Percentiles rank a stretch among this genome's conserved stretches.
phyloP scores from a whole-genome alignment of 2,329 filamentous ascomycete species.

The Chrysoporthe cubensis region DNA sequence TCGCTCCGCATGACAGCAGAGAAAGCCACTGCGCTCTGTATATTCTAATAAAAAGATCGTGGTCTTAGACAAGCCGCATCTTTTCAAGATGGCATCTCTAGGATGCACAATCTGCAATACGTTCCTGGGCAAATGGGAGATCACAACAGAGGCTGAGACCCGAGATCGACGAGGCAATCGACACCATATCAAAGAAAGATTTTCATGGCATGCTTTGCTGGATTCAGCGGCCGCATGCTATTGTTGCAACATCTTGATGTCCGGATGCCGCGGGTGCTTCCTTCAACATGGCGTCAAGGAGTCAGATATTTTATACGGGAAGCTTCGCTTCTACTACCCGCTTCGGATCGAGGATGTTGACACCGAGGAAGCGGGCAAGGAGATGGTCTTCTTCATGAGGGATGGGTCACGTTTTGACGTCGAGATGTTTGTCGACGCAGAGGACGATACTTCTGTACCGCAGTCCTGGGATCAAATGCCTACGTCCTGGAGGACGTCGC shows the following conservation, averaged over 20 bases:
- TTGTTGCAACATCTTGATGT: neutral
- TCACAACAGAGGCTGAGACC: neutral
- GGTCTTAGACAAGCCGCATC: neutral
- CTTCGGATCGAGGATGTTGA: neutral
- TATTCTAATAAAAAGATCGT: neutral
- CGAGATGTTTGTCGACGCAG: neutral
- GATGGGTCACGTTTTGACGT: neutral
- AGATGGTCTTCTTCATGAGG: neutral
- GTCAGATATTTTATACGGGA: neutral
- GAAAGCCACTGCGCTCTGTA: no score
- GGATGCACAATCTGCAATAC: neutral
- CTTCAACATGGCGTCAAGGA: neutral
- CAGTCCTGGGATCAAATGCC: neutral
- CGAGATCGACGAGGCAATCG: neutral
- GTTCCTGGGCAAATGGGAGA: neutral
- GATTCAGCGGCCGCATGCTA: neutral
- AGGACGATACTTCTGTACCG: neutral
- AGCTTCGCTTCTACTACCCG: conserved; percentile 3
- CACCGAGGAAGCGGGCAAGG: neutral
- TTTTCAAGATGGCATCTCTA: neutral
- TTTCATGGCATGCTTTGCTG: neutral
- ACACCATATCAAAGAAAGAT: neutral
- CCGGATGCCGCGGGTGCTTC: neutral
- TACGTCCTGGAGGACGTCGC: neutral
- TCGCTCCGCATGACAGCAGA: neutral